These are phyloP conservation scores for Epipyxis sp. DNA, from an alignment of 108 stramenopile species.

Conservation along the genomic window DNA sequence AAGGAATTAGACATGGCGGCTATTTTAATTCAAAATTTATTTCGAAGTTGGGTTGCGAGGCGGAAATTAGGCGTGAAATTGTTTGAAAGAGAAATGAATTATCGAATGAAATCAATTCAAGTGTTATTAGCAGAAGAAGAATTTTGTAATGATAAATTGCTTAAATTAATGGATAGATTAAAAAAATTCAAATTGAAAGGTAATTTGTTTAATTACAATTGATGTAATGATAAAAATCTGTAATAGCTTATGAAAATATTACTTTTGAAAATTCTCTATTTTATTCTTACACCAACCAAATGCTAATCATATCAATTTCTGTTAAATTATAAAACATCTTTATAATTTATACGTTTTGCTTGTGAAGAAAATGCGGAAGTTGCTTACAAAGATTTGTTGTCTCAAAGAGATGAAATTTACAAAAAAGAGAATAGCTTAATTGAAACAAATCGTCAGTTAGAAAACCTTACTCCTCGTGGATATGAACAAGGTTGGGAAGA, in stretches of 20 bases:
- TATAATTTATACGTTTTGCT: too few species aligned
- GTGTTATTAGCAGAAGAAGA: conserved; percentile 22
- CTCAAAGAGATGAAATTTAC: background rate
- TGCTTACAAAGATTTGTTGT: background rate
- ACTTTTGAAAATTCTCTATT: too few species aligned
- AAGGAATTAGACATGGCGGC: too few species aligned
- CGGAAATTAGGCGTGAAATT: background rate
- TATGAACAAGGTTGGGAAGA: conserved; percentile 14
- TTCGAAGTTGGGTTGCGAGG: background rate
- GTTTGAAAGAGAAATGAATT: background rate
- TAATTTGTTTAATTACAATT: too few species aligned
- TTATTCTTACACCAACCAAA: too few species aligned
- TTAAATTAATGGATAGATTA: background rate
- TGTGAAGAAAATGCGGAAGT: background rate
- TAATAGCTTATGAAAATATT: too few species aligned
- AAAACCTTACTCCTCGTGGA: conserved; percentile 8
- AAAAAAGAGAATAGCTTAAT: conserved; percentile 4
- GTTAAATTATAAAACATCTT: too few species aligned
- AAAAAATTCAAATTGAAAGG: background rate
- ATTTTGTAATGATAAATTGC: background rate
- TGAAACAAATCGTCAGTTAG: background rate
- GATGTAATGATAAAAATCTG: too few species aligned
- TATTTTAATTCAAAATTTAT: background rate
- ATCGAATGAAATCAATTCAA: background rate
- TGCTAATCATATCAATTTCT: too few species aligned